Base-by-base conservation (phyloP, 768 basidiomycete species). In the Chiua virens region DNA sequence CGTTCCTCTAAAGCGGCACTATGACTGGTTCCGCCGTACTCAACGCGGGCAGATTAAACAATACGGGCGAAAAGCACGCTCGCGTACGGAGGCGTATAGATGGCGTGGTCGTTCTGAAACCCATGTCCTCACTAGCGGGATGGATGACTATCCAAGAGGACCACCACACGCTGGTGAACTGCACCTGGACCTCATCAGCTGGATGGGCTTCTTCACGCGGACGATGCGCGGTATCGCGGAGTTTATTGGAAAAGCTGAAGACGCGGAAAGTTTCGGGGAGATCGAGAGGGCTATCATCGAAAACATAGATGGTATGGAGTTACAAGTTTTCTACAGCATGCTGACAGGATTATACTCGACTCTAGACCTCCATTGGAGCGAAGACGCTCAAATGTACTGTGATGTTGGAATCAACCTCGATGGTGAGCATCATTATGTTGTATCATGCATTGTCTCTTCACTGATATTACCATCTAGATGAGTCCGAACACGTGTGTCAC, bases 111-210 rank as follows among this genome's bases (percentile, higher is more conserved):
- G 95, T 37, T 89, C 91, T 8, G 79, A 85, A 60, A 78, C 79
- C 23, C 93, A 96, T 69, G 88, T 98, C 35, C 73, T 98, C 50
- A 97, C 96, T 0, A 92, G 89, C 61, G 95, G 95, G 1, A 86
- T 98, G 85, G 95, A 98, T 66, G 95, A 98, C 70, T 98, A 95
- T 68, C 95, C 95, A 11, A 80, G 95, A 47, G 93, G 89, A 14
- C 82, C 85, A 23, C 88, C 95, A 7, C 92, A 94, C 62, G 78
- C 85, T 2, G 95, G 96, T 43, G 95, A 98, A 72, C 75, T 98
- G 42, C 95, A 98, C 67, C 68, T 98, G 52, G 95, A 98, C 69
- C 71, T 98, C 50, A 90, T 94, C 56, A 87, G 89, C 27, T 98
- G 95, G 95, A 92, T 98, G 85, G 95, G 82, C 4, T 97, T 93